Conservation (phyloP, 495 filamentous ascomycete species). For the Penicillium nucicola region DNA sequence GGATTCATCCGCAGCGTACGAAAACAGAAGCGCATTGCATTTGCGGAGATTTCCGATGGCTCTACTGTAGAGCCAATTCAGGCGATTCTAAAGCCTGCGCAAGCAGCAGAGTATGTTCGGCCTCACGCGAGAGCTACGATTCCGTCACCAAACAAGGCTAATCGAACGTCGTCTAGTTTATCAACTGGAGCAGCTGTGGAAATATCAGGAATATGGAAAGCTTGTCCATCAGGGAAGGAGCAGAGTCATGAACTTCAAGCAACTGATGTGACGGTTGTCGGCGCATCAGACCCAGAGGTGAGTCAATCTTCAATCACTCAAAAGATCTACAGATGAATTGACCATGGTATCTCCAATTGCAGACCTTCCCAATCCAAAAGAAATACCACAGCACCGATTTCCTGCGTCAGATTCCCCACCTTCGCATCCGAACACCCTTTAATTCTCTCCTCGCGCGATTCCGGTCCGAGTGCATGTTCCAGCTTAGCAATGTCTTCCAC, state of each 20-base stretch:
- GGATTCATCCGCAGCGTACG: conserved; percentile 84
- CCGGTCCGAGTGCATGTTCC: conserved; percentile 80
- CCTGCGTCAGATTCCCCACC: conserved; percentile 83
- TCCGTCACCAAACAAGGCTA: not conserved
- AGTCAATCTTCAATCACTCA: conserved; percentile 21
- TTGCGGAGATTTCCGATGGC: conserved; percentile 85
- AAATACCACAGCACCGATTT: conserved; percentile 90
- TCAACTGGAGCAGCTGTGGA: conserved; percentile 76
- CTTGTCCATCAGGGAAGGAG: conserved; percentile 61
- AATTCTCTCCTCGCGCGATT: conserved; percentile 78
- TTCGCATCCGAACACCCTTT: conserved; percentile 78
- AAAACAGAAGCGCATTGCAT: conserved; percentile 77
- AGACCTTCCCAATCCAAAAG: conserved; percentile 91
- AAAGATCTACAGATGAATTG: not conserved
- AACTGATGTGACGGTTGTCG: conserved; percentile 64
- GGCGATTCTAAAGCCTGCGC: conserved; percentile 71
- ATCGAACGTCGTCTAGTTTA: conserved; percentile 51
- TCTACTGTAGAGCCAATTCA: conserved; percentile 77
- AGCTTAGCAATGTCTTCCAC: conserved; percentile 69
- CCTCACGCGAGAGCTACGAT: not conserved
- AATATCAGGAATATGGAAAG: conserved; percentile 74
- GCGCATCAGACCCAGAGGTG: conserved; percentile 75
- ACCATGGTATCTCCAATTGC: conserved; percentile 7
- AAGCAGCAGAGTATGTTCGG: conserved; percentile 69
- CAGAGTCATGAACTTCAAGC: conserved; percentile 82